Evolutionary conservation across 805 yeast genomes (phyloP).

Genomic region (Pichia thaimueangensis): DNA sequence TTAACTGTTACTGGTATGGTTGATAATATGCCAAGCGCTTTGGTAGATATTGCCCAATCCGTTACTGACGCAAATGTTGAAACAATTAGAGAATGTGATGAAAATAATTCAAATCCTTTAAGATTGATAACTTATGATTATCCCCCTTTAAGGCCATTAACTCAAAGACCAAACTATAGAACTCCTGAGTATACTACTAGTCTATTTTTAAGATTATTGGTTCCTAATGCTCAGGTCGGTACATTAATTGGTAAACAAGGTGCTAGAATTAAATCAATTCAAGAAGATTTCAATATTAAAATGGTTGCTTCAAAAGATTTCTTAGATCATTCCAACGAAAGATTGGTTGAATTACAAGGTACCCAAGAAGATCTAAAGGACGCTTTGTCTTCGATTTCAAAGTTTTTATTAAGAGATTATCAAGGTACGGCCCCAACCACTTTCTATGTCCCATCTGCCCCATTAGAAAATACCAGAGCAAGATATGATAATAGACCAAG

Average conservation of each 20-base stretch:
- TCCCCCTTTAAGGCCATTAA: slow-evolving; percentile 55
- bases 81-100: slow-evolving; percentile 17
- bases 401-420: slow-evolving; percentile 69
- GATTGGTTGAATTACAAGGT: slow-evolving; percentile 85
- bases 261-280: slow-evolving; percentile 69
- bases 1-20: slow-evolving; percentile 71
- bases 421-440: slow-evolving; percentile 59
- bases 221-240: slow-evolving; percentile 84
- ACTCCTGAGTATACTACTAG: slow-evolving; percentile 48
- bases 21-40: slow-evolving; percentile 61
- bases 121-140: slow-evolving; percentile 37
- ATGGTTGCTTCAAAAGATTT: slow-evolving; percentile 85
- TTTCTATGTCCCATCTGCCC: slow-evolving; percentile 50
- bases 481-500: slow-evolving; percentile 4
- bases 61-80: slow-evolving; percentile 40
- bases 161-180: slow-evolving; percentile 44
- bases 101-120: slow-evolving; percentile 27
- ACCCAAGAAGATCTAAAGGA: slow-evolving; percentile 54
- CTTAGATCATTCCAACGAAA: slow-evolving; percentile 74
- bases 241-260: slow-evolving; percentile 85
- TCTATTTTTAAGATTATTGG: slow-evolving; percentile 58
- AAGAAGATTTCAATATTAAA: slow-evolving; percentile 59
- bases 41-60: slow-evolving; percentile 63
- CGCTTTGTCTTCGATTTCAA: slow-evolving; percentile 52
- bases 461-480: slow-evolving; percentile 10